Percentiles rank a stretch among this genome's conserved stretches.
Evolutionary conservation across 495 filamentous ascomycete genomes (phyloP).

Genomic region (Lindgomyces ingoldianus): DNA sequence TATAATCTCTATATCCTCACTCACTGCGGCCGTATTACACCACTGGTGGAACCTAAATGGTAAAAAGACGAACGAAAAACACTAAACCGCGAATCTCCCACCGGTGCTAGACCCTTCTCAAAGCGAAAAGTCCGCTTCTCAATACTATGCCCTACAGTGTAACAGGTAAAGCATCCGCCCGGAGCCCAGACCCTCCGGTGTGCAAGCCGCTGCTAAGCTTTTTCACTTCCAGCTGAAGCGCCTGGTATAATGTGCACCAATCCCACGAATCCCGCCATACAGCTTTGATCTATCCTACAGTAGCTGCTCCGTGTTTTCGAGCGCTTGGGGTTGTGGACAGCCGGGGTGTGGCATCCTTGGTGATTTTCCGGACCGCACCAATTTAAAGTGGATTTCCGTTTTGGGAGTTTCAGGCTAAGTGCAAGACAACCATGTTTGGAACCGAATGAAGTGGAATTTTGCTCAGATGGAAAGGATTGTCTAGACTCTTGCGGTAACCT

Average conservation of each 20-base stretch:
- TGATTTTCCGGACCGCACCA: not conserved
- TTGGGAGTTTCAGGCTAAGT: conserved; percentile 10
- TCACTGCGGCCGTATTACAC: not conserved
- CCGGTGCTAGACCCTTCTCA: not conserved
- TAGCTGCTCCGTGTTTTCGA: not conserved
- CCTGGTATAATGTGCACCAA: not conserved
- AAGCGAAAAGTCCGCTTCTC: not conserved
- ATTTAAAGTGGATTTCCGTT: not conserved
- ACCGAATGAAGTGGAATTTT: not conserved
- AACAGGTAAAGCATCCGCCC: conserved; percentile 1
- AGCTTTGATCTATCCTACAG: conserved; percentile 11
- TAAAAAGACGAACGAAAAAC: too few species aligned
- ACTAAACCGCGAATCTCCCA: not conserved
- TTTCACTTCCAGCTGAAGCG: not conserved
- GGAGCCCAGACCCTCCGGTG: not conserved
- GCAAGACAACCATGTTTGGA: not conserved
- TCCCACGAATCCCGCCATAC: not conserved
- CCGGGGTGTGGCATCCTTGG: not conserved
- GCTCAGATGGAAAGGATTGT: not conserved
- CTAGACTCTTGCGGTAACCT: not conserved
- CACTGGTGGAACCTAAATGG: not conserved
- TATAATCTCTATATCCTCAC: not conserved
- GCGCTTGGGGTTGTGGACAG: not conserved
- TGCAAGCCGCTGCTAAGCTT: not conserved
- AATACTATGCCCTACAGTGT: not conserved